A percentile compares a stretch with the other conserved stretches of the same genome.
These are phyloP conservation scores for Botrytis pseudocinerea DNA, from an alignment of 2,329 filamentous ascomycete species.

Conservation along the genomic window DNA sequence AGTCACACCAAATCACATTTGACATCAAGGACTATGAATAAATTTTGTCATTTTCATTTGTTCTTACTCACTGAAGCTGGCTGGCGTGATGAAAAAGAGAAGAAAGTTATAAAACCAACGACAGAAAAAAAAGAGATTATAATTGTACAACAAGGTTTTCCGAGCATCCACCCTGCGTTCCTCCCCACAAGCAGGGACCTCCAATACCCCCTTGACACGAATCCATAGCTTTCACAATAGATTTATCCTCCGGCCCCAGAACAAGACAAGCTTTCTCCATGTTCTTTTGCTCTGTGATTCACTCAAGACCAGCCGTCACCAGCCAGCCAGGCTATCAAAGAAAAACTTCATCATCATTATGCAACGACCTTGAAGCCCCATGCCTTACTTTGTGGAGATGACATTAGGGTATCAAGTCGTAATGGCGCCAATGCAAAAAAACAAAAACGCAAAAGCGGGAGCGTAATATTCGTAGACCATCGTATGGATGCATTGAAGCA, in stretches of 20 bases:
- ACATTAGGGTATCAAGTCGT: conserved; percentile 12
- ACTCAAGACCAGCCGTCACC: conserved; percentile 26
- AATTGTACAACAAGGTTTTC: conserved; percentile 40
- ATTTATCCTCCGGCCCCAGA: neutral
- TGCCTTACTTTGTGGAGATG: neutral
- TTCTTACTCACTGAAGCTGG: conserved; percentile 36
- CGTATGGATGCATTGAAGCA: conserved; percentile 20
- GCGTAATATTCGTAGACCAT: conserved; percentile 23
- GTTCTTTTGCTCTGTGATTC: conserved; percentile 33
- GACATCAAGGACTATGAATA: neutral
- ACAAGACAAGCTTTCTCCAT: conserved; percentile 1
- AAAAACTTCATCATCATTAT: conserved; percentile 26
- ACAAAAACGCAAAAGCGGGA: conserved; percentile 10
- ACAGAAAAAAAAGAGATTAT: conserved; percentile 35
- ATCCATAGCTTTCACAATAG: conserved; percentile 19
- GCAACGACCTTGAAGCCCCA: conserved; percentile 18
- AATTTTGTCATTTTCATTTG: neutral
- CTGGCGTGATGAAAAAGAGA: conserved; percentile 33
- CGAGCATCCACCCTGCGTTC: conserved; percentile 25
- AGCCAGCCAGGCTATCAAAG: conserved; percentile 38
- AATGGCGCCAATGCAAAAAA: conserved; percentile 17
- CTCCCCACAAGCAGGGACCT: conserved; percentile 27
- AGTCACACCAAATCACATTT: neutral
- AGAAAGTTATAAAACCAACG: conserved; percentile 5
- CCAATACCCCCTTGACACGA: conserved; percentile 2